Conservation (phyloP, 257 asterid genomes). For the Nicotiana attenuata region DNA sequence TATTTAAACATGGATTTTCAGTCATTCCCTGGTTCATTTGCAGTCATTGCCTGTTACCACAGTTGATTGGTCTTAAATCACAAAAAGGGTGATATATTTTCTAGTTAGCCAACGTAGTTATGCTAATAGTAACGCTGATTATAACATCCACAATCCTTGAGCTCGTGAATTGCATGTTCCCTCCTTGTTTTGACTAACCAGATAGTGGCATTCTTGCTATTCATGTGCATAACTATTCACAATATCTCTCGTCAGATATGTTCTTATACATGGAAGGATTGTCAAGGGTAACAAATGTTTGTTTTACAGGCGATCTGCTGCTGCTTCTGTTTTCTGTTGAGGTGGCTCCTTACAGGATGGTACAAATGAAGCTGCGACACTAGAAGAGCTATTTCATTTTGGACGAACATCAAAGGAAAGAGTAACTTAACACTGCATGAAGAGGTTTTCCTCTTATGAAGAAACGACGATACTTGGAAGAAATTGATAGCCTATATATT, state of each 20-base stretch:
- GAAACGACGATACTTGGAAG: not conserved
- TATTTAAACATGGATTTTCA: not conserved
- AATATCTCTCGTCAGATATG: not conserved
- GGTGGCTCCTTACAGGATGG: slow-evolving; percentile 93
- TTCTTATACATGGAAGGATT: not conserved
- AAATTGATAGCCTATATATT: not conserved
- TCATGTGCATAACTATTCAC: not conserved
- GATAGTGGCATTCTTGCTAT: not conserved
- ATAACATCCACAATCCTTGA: not conserved
- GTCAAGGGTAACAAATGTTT: not conserved
- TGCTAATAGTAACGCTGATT: not conserved
- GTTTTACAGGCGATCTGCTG: slow-evolving; percentile 67
- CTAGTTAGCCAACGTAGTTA: not conserved
- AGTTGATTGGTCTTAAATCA: not conserved
- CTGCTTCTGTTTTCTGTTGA: slow-evolving; percentile 62
- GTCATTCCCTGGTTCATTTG: not conserved
- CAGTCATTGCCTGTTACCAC: not conserved
- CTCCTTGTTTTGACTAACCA: not conserved
- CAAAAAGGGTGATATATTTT: not conserved
- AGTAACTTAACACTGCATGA: not conserved
- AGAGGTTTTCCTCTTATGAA: not conserved
- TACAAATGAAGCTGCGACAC: slow-evolving; percentile 47
- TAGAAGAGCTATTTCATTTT: not conserved
- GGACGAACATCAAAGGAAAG: no score
- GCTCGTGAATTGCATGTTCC: not conserved